Evolutionary conservation across 2,329 filamentous ascomycete species (phyloP), one percentile per base, ranked within the genome.

Genomic region (Stagonosporopsis chrysanthemi): DNA sequence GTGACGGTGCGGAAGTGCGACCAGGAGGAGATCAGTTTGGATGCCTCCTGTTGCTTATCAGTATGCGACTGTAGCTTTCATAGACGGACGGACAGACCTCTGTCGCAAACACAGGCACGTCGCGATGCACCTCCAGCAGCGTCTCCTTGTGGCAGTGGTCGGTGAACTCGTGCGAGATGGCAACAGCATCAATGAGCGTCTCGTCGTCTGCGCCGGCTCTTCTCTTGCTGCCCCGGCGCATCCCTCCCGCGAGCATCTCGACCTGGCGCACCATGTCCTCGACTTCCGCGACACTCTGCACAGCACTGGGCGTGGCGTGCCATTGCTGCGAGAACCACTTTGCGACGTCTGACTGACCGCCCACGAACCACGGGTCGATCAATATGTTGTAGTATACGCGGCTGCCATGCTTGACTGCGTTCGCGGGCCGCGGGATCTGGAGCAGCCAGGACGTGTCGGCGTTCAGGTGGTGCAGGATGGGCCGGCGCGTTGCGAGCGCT

Each of bases 371-470:
- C 0, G 87, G 87, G 66, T 89, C 87, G 40, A 90, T 80, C 19
- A 90, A 74, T 46, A 90, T 79, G 66, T 89, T 89, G 78, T 83
- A 89, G 64, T 84, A 87, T 17, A 78, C 75, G 17, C 82, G 80
- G 46, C 67, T 70, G n/a, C 74, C 75, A 38, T 79, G 78, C 44
- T 73, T 77, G 22, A 76, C 66, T 2, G 76, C 75, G 28, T 75
- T 73, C 0, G 75, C 65, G 5, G 85, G 86, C 41, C 83, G 81
- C 1, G 87, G 86, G 8, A 90, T 78, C 58, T 87, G 86, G n/a
- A 89, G 75, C 2, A 90, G 78, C 87, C 87, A 90, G 22, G 83
- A 85, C 4, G 86, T 88, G 74, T 90, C 87, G 63, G 83, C 86
- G 71, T 89, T 89, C 29, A 90, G 79, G 71, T 89, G 87, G 49